A percentile compares a stretch with the other conserved stretches of the same genome.
Conservation (phyloP, 176 grass and related monocot species). For the Carex kokanica region DNA sequence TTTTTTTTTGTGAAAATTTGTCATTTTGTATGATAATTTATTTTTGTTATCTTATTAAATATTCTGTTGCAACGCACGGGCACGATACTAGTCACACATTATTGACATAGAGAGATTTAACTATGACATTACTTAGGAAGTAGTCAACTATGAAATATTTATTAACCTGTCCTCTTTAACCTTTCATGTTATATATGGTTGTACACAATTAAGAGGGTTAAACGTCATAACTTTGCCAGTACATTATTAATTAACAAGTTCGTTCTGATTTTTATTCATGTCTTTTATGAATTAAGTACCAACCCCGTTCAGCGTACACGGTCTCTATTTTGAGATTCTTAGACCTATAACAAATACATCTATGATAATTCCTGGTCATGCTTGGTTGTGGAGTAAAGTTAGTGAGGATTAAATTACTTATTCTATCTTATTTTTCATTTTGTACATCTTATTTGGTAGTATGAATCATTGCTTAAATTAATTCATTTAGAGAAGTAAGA, state of each 20-base stretch:
- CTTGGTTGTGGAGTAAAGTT: too few species aligned
- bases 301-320: background rate
- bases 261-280: background rate
- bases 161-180: background rate
- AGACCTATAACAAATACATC: background rate
- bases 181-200: background rate
- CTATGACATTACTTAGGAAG: background rate
- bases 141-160: background rate
- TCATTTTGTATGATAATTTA: too few species aligned
- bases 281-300: background rate
- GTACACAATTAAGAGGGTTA: background rate
- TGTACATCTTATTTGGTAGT: too few species aligned
- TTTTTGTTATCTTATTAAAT: too few species aligned
- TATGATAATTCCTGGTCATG: background rate
- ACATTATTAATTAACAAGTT: background rate
- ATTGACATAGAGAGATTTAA: background rate
- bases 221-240: background rate
- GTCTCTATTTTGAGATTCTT: background rate
- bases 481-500: too few species aligned
- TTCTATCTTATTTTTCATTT: too few species aligned
- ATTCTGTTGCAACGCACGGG: too few species aligned
- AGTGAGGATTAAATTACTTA: too few species aligned
- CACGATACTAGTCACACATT: too few species aligned
- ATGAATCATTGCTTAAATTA: too few species aligned
- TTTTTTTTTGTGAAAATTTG: too few species aligned